These are phyloP conservation scores for Colletotrichum agaves DNA, from an alignment of 2,329 filamentous ascomycete genomes.

Conservation along the genomic window DNA sequence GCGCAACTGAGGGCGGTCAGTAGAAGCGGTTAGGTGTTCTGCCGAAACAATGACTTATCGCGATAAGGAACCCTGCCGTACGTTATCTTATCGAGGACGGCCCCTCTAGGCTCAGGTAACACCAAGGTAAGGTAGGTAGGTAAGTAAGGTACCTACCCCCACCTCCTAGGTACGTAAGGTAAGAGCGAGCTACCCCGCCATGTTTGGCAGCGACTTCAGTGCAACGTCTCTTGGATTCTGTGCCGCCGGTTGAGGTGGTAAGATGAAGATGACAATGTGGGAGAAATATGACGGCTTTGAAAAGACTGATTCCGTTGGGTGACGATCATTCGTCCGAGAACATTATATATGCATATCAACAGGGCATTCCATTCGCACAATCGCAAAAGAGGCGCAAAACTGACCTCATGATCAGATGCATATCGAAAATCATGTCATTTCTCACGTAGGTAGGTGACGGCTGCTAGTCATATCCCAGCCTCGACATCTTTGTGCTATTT, in stretches of 20 bases:
- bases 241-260: neutral
- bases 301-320: neutral
- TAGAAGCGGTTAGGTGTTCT: slow-evolving; percentile 44
- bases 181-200: slow-evolving; percentile 31
- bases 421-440: slow-evolving; percentile 18
- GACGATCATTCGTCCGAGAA: neutral
- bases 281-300: neutral
- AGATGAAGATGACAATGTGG: slow-evolving; percentile 12
- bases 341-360: slow-evolving; percentile 4
- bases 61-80: neutral
- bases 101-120: no score
- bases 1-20: slow-evolving; percentile 40
- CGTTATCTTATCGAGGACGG: slow-evolving; percentile 20
- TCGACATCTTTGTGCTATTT: slow-evolving; percentile 6
- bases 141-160: slow-evolving; percentile 9
- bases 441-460: slow-evolving; percentile 16
- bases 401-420: slow-evolving; percentile 24
- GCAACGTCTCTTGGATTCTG: neutral
- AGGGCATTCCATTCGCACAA: neutral
- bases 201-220: slow-evolving; percentile 24
- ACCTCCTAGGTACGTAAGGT: slow-evolving; percentile 26
- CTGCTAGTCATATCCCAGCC: neutral
- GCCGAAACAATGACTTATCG: slow-evolving; percentile 40
- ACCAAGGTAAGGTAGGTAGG: no score
- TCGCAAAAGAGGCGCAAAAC: neutral